Conservation (phyloP, 371 early-diverging fungal species). For the Mucor plumbeus region DNA sequence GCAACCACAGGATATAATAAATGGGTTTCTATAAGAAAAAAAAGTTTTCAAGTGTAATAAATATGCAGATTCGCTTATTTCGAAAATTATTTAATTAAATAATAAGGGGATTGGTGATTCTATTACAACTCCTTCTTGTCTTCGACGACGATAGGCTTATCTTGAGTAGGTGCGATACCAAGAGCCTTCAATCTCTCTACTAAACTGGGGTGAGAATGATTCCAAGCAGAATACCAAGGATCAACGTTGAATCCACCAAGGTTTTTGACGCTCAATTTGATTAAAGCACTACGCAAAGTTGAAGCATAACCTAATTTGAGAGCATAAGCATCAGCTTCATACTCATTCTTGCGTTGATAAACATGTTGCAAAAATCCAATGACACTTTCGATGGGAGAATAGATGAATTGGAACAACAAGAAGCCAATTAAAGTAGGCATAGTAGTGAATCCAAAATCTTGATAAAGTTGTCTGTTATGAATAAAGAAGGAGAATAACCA, state of each 20-base stretch:
- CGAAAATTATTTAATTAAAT: no score
- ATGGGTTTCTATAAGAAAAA: no score
- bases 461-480: slow-evolving; percentile 73
- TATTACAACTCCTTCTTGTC: slow-evolving; percentile 33
- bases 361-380: slow-evolving; percentile 81
- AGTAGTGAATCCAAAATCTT: slow-evolving; percentile 81
- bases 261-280: slow-evolving; percentile 94
- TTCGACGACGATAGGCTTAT: slow-evolving; percentile 42
- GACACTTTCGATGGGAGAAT: slow-evolving; percentile 80
- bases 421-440: slow-evolving; percentile 89
- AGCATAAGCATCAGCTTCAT: slow-evolving; percentile 96
- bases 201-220: slow-evolving; percentile 94
- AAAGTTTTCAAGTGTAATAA: no score
- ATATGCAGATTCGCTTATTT: no score
- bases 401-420: slow-evolving; percentile 82
- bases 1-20: no score
- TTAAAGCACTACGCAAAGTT: slow-evolving; percentile 79
- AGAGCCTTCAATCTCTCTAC: slow-evolving; percentile 88
- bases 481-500: slow-evolving; percentile 85
- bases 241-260: slow-evolving; percentile 90
- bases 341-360: slow-evolving; percentile 89
- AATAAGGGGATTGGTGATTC: background rate
- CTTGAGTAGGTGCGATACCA: slow-evolving; percentile 48
- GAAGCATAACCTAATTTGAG: slow-evolving; percentile 86
- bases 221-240: slow-evolving; percentile 89